These are phyloP conservation scores for Ulvella scutata DNA, from an alignment of 139 green algal species.

Conservation along the genomic window DNA sequence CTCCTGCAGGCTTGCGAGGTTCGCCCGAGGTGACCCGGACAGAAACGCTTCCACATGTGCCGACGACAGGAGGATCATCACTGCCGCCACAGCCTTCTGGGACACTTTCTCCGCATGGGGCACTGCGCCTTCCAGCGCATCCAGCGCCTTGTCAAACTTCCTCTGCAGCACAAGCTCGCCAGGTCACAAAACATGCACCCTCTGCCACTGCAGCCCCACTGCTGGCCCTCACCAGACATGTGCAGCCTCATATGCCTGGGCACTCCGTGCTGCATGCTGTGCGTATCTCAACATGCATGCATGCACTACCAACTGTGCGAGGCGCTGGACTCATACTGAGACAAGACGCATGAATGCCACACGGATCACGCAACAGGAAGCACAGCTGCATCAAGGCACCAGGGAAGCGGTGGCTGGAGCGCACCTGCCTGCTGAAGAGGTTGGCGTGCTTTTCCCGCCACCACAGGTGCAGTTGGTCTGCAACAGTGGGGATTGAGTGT, in stretches of 20 bases:
- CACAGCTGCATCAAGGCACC: neutral
- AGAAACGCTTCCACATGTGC: neutral
- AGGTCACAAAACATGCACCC: neutral
- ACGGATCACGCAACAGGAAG: neutral
- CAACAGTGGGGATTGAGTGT: neutral
- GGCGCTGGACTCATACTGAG: neutral
- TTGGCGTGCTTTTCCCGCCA: neutral
- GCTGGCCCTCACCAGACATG: neutral
- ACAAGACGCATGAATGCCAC: neutral
- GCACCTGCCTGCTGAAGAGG: neutral
- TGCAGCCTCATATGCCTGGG: no score
- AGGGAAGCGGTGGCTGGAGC: neutral
- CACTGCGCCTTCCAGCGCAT: conserved; percentile 32
- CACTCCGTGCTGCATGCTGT: neutral
- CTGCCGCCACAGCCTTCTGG: neutral
- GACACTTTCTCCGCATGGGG: neutral
- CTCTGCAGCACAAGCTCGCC: conserved; percentile 4
- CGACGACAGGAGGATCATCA: neutral
- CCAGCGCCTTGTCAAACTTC: conserved; percentile 16
- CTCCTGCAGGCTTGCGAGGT: neutral
- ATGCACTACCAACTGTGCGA: neutral
- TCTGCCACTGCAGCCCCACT: neutral
- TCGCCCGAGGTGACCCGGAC: neutral
- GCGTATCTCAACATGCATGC: neutral
- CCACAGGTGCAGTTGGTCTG: neutral